These are phyloP conservation scores for Diaporthe vaccinii DNA, from an alignment of 2,329 filamentous ascomycete genomes.

Conservation along the genomic window DNA sequence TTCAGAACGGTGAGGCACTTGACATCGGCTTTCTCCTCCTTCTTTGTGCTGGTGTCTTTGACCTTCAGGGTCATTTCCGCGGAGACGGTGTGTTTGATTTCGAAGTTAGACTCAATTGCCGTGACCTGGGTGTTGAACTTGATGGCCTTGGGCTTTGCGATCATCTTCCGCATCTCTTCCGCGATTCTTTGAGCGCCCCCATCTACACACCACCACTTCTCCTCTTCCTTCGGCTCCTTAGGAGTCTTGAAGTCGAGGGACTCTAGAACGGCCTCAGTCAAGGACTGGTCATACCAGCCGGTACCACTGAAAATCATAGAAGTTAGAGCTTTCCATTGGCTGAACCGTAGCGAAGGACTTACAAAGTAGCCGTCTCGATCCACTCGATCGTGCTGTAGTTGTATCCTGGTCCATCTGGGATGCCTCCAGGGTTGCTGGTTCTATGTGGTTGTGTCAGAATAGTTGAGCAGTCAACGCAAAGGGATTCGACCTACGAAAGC, in stretches of 20 bases:
- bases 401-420: background rate
- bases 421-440: background rate
- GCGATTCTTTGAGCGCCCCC: background rate
- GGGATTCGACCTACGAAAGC: background rate
- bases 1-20: background rate
- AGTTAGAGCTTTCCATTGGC: background rate
- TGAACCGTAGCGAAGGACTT: background rate
- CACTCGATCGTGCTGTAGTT: background rate
- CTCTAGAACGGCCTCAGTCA: background rate
- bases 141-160: background rate
- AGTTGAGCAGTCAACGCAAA: background rate
- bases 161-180: background rate
- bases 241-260: background rate
- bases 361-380: background rate
- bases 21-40: background rate
- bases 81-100: background rate
- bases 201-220: background rate
- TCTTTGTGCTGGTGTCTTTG: background rate
- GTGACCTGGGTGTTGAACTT: slow-evolving; percentile 3
- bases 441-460: background rate
- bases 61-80: background rate
- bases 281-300: background rate
- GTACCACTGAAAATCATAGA: background rate
- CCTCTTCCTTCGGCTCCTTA: background rate
- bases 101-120: background rate